Evolutionary conservation across 306 rosid species (phyloP).

Genomic region (Macrotyloma uniflorum): DNA sequence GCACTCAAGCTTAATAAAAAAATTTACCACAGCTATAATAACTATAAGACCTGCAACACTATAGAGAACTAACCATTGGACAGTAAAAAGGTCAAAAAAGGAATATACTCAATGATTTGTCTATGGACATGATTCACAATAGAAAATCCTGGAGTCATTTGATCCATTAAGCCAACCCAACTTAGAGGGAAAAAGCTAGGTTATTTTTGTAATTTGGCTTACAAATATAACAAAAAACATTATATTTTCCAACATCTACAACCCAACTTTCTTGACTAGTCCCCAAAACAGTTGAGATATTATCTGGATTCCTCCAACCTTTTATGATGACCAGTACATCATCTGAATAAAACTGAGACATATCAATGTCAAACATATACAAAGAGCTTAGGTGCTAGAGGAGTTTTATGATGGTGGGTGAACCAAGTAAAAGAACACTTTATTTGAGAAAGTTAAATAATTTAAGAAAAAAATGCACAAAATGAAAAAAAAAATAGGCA

Average conservation of each 20-base stretch:
- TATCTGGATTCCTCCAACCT: conserved; percentile 15
- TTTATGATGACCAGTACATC: conserved; percentile 17
- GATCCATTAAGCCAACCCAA: background rate
- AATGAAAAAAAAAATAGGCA: background rate
- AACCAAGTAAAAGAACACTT: conserved; percentile 7
- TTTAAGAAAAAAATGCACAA: background rate
- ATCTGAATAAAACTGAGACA: conserved; percentile 17
- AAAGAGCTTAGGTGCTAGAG: background rate
- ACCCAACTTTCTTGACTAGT: conserved; percentile 19
- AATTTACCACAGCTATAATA: background rate
- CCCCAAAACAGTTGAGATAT: conserved; percentile 4
- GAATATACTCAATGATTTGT: background rate
- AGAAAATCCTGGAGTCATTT: background rate
- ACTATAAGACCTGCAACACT: background rate
- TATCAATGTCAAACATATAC: conserved; percentile 24
- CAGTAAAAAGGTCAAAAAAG: background rate
- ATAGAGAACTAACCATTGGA: background rate
- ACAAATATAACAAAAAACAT: conserved; percentile 22
- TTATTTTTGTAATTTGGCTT: background rate
- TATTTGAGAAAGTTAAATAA: conserved; percentile 8
- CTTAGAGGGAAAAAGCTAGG: background rate
- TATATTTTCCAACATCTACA: conserved; percentile 29
- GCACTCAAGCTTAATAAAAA: background rate
- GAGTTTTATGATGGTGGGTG: background rate
- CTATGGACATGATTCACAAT: background rate